Evolutionary conservation across 1,284 basidiomycete genomes (phyloP), one percentile per base, ranked within the genome.

Genomic region (Anthracocystis panici-leucophaei): DNA sequence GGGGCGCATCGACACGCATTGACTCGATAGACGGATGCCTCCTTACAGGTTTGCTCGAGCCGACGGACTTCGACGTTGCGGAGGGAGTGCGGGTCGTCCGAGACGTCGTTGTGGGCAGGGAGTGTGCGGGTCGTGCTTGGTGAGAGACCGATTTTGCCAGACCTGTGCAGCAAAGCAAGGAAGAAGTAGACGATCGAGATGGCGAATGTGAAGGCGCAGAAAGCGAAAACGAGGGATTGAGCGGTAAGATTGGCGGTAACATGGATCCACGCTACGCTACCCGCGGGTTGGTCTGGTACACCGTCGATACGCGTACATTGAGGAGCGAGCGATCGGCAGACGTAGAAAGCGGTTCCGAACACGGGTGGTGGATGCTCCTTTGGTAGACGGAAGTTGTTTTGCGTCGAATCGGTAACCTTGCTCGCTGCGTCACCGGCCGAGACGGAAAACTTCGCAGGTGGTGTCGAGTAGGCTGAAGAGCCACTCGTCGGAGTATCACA

Each of bases 261-360:
- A 16, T 48, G 46, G 33, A 65, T 44, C 62, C 62, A 70, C 0
- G 62, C 67, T 5, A 45, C 41, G 45, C 67, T 61, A 5, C 44
- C 45, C 5, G 31, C 48, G 3, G 14, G 38, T 31, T 60, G 53
- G 3, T 27, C 38, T 0, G 53, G 53, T 2, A 61, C 20, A 3
- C 12, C 31, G 8, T 57, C 50, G 35, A 65, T 38, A 11, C 20
- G 35, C 6, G 49, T 27, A 25, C 67, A 70, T 2, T 21, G 35
- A 3, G 67, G 67, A 9, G 67, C 57, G 7, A 70, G 67, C 38
- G 53, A 42, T n/a, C 54, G 50, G 9, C 49, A 50, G 10, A 70
- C 45, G 27, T 70, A 70, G 58, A 65, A 54, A 0, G 67, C 57
- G 0, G 67, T 61, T 11, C 67, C 67, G 20, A 54, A 61, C 0